phyloP scores from a whole-genome alignment of 768 basidiomycete genomes.

The Nidula microcarpa region DNA sequence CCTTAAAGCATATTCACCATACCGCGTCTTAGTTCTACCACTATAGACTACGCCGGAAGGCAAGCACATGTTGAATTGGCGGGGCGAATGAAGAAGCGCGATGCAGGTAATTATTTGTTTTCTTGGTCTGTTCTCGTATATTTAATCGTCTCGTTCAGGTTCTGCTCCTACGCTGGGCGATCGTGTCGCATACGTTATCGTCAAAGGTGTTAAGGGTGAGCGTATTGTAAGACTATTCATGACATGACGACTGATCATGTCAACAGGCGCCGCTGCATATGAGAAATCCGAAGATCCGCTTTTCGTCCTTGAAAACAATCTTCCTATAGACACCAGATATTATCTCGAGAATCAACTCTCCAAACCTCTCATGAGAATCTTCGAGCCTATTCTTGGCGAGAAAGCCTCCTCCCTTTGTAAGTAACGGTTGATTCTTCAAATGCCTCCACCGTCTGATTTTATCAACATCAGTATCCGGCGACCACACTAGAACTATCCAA shows the following conservation, averaged over 20 bases:
- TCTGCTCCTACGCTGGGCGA: conserved; percentile 98
- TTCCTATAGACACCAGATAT: conserved; percentile 97
- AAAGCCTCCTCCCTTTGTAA: conserved; percentile 80
- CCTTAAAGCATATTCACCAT: neutral
- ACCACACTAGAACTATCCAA: conserved; percentile 92
- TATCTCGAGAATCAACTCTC: conserved; percentile 98
- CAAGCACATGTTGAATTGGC: conserved; percentile 97
- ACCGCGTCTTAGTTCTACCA: neutral
- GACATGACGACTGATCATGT: no score
- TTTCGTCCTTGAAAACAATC: conserved; percentile 95
- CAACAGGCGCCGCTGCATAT: conserved; percentile 84
- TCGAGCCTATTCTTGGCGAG: conserved; percentile 95
- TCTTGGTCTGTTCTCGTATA: neutral
- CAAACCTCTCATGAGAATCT: conserved; percentile 95
- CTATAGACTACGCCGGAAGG: conserved; percentile 83
- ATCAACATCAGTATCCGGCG: conserved; percentile 73
- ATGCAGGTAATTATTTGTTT: conserved; percentile 57
- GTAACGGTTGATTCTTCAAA: conserved; percentile 20
- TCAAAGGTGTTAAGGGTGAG: conserved; percentile 80
- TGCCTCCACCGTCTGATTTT: neutral
- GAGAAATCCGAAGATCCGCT: conserved; percentile 99
- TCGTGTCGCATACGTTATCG: conserved; percentile 97
- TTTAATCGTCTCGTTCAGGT: conserved; percentile 35
- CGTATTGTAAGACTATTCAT: no score
- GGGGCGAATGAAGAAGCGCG: conserved; percentile 92